Evolutionary conservation across 1,284 basidiomycete genomes (phyloP), one percentile per base, ranked within the genome.

Genomic region (Rhodofomes roseus): DNA sequence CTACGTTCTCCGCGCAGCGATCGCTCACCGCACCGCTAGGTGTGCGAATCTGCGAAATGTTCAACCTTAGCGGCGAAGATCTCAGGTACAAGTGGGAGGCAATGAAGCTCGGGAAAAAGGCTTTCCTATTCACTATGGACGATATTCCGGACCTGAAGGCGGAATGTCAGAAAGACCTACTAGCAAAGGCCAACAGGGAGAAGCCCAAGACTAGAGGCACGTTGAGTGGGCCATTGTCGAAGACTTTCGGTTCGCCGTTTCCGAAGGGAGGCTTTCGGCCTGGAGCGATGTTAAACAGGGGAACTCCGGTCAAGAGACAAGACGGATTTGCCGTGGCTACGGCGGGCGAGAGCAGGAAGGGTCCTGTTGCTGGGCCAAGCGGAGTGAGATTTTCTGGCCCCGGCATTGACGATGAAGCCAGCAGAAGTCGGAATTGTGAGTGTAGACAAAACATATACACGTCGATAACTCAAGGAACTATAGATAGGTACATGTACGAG

Each of bases 401-500:
- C 4, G 71, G 71, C 23, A 74, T 64, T 43, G 80, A 83, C 63
- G 70, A 70, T 36, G 68, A 71, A 6, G 76, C 79, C 4, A 75
- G 68, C 58, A 79, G 78, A 62, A 73, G 72, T 59, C 79, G 85
- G 54, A 77, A 76, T 54, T 89, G 87, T 90, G 70, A 79, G 86
- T 69, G 9, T 4, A 39, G 16, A 59, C 44, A 55, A 16, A 18
- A 57, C 46, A 48, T 18, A 37, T 34, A 34, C 31, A 34, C 11
- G 31, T 34, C 9, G 54, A 34, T 6, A 36, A 34, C 58, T 54
- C n/a, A 46, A 31, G 27, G 37, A 14, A 6, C 4, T 16, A 2
- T 62, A 93, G 91, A 95, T 76, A 85, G 90, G 31, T 97, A 97
- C 73, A 96, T 96, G 93, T 94, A 92, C 70, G 94, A 96, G 73